Evolutionary conservation across 208 protist species (phyloP), one percentile per base, ranked within the genome.

Genomic region (Trypanosoma avium): DNA sequence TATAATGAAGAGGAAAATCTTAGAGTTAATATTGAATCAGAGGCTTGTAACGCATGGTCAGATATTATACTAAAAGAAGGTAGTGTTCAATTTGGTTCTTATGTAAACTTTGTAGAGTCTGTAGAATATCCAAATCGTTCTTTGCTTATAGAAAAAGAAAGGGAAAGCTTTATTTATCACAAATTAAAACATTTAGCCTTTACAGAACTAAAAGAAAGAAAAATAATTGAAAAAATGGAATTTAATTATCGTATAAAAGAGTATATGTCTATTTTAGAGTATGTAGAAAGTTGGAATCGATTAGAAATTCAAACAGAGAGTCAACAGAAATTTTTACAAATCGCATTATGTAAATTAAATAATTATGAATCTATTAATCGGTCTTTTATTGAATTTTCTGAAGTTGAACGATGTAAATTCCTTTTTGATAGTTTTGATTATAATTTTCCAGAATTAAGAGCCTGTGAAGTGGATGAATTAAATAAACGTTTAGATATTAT

Each of bases 391-490:
- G 15, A 33, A n/a, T 8, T 24, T 3, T 43, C 15, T 21, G 77
- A 78, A 35, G 21, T 13, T 2, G 43, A 70, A 46, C 55, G 77
- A 40, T 40, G 66, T 5, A 12, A 57, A 22, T 75, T 79, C 47
- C 46, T 82, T 22, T 57, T 61, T 36, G 47, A 10, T 15, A 78
- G 65, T n/a, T 49, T 73, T 43, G 50, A 53, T 24, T 73, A 72
- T 35, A 30, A 46, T 32, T 19, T 65, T 54, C 62, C 57, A 22
- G 32, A 71, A 2, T 33, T 77, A 6, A 64, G 68, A 1, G 68
- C 70, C 12, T 84, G 73, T 61, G 66, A 70, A 49, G 73, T 75
- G 42, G 79, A 85, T 29, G 79, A 85, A 54, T 48, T 81, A 22
- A 30, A 54, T 24, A 52, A 24, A 13, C 74, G 79, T n/a, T 56